These are phyloP conservation scores for Cucumis variabilis DNA, from an alignment of 331 rosid species.

Conservation along the genomic window DNA sequence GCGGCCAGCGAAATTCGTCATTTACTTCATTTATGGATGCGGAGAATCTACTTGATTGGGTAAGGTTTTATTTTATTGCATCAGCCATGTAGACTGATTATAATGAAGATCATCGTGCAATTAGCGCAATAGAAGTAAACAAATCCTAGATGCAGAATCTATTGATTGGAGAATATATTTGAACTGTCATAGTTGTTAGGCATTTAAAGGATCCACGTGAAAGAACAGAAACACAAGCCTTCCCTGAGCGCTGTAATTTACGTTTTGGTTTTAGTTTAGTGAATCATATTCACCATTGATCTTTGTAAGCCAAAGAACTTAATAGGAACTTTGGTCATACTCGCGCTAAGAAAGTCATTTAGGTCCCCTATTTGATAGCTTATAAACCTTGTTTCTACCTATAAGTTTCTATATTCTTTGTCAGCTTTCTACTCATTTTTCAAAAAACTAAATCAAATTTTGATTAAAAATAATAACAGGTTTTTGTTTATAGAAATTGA, in stretches of 20 bases:
- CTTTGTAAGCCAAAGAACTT: background rate
- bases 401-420: background rate
- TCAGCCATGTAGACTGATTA: background rate
- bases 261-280: background rate
- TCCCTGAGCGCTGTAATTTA: background rate
- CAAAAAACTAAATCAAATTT: no score
- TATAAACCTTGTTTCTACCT: background rate
- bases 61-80: slow-evolving; percentile 39
- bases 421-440: background rate
- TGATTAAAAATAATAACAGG: no score
- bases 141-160: background rate
- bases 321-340: background rate
- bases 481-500: no score
- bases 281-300: background rate
- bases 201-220: background rate
- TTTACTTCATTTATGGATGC: slow-evolving; percentile 53
- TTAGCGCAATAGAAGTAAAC: background rate
- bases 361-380: background rate
- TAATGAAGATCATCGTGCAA: background rate
- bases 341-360: background rate
- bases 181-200: background rate
- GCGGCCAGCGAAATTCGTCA: slow-evolving; percentile 68
- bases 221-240: background rate
- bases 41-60: slow-evolving; percentile 79
- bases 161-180: slow-evolving; percentile 5